These are phyloP conservation scores for Kwoniella dejecticola DNA, from an alignment of 768 basidiomycete species.

Conservation along the genomic window DNA sequence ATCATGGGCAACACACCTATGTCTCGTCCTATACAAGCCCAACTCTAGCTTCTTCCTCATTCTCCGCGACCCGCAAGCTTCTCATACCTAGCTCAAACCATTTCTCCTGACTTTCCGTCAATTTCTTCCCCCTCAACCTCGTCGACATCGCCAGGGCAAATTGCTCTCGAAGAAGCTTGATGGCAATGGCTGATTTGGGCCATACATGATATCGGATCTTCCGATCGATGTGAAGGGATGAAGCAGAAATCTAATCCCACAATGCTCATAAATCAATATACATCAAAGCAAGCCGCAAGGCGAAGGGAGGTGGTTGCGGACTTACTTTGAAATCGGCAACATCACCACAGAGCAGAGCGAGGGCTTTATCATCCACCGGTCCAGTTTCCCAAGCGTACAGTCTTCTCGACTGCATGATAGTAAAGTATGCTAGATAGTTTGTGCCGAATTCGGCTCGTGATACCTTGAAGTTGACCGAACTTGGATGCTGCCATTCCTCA, in stretches of 20 bases:
- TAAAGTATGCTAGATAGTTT: constrained; percentile 79
- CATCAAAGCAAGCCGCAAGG: too few species aligned
- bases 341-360: constrained; percentile 86
- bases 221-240: constrained; percentile 75
- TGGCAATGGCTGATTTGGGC: constrained; percentile 73
- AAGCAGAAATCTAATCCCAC: constrained; percentile 73
- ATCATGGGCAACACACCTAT: not conserved
- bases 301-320: constrained; percentile 5
- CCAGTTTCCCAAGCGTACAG: constrained; percentile 78
- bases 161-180: constrained; percentile 74
- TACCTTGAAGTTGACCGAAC: constrained; percentile 81
- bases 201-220: constrained; percentile 74
- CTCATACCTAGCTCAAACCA: constrained; percentile 76
- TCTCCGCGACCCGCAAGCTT: constrained; percentile 35
- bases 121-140: constrained; percentile 66
- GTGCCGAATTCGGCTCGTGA: constrained; percentile 70
- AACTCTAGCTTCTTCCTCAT: constrained; percentile 19
- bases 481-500: constrained; percentile 65
- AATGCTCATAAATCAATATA: too few species aligned
- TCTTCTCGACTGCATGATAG: constrained; percentile 91
- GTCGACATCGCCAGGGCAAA: constrained; percentile 63
- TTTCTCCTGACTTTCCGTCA: constrained; percentile 63
- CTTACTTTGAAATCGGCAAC: constrained; percentile 75
- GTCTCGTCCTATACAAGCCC: constrained; percentile 14
- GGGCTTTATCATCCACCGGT: constrained; percentile 77